Evolutionary conservation across 2,329 filamentous ascomycete genomes (phyloP).

Genomic region (Aureobasidium mangrovei): DNA sequence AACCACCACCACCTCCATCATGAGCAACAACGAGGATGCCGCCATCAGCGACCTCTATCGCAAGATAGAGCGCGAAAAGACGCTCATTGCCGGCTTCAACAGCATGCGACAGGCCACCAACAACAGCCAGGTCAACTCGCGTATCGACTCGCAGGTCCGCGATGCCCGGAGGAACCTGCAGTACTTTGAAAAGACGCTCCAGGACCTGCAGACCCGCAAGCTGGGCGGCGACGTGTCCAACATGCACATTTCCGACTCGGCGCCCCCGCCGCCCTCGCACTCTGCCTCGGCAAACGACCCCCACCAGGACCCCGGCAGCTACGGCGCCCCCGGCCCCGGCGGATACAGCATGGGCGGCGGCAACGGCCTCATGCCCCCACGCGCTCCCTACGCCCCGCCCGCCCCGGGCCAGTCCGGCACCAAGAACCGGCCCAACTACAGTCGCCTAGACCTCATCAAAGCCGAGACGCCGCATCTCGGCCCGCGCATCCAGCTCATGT

Average conservation of each 20-base stretch:
- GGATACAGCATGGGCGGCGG: constrained; percentile 55
- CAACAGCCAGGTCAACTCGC: constrained; percentile 82
- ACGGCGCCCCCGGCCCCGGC: constrained; percentile 47
- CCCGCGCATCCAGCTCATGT: constrained; percentile 96
- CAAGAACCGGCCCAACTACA: constrained; percentile 83
- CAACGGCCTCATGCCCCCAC: constrained; percentile 68
- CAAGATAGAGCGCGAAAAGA: constrained; percentile 97
- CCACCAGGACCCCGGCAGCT: constrained; percentile 28
- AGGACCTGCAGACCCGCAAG: constrained; percentile 76
- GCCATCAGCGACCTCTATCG: constrained; percentile 72
- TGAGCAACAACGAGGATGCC: constrained; percentile 47
- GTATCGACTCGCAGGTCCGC: constrained; percentile 87
- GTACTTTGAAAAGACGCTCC: constrained; percentile 88
- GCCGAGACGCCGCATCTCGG: constrained; percentile 94
- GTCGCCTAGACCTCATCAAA: constrained; percentile 96
- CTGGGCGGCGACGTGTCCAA: constrained; percentile 58
- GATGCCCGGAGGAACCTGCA: constrained; percentile 88
- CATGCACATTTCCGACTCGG: constrained; percentile 51
- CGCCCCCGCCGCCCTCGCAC: constrained; percentile 20
- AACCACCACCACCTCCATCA: constrained; percentile 31
- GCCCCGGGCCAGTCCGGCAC: constrained; percentile 60
- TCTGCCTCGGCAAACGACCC: neutral
- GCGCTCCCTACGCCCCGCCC: constrained; percentile 68
- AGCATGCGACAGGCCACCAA: constrained; percentile 93
- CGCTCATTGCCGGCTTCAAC: constrained; percentile 86